Conservation (phyloP, 768 basidiomycete genomes). For the Gloeopeniophorella convolvens region DNA sequence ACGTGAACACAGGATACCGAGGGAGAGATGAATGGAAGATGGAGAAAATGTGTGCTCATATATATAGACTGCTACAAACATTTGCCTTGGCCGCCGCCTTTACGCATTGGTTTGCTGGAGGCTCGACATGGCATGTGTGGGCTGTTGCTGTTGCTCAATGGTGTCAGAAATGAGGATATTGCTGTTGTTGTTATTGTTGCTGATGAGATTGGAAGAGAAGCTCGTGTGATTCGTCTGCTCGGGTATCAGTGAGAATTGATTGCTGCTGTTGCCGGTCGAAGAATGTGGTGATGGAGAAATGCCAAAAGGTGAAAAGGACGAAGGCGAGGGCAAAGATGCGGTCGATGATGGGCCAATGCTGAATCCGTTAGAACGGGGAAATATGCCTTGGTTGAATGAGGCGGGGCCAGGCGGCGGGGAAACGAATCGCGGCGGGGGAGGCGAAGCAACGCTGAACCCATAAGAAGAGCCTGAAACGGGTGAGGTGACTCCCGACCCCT, state of each 20-base stretch:
- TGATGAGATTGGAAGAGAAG: constrained; percentile 19
- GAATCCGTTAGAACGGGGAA: constrained; percentile 24
- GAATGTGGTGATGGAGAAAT: constrained; percentile 29
- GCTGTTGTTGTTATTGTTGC: constrained; percentile 20
- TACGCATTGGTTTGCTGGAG: constrained; percentile 19
- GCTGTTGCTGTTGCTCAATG: constrained; percentile 20
- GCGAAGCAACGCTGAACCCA: constrained; percentile 29
- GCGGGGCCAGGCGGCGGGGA: constrained; percentile 29
- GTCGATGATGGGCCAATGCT: constrained; percentile 22
- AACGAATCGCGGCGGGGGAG: constrained; percentile 33
- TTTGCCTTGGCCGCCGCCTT: constrained; percentile 20
- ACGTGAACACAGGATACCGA: constrained; percentile 20
- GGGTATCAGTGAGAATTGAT: constrained; percentile 24
- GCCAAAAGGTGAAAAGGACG: constrained; percentile 33
- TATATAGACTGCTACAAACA: constrained; percentile 23
- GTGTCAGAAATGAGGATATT: constrained; percentile 22
- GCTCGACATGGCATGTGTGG: constrained; percentile 19
- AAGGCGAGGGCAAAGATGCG: constrained; percentile 20
- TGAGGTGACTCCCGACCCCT: constrained; percentile 28
- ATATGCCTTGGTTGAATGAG: constrained; percentile 17
- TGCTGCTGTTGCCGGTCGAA: constrained; percentile 19
- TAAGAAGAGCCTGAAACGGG: constrained; percentile 27
- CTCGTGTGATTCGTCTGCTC: constrained; percentile 22
- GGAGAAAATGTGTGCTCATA: constrained; percentile 22
- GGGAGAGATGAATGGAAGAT: constrained; percentile 17